Evolutionary conservation across 176 grass and related monocot genomes (phyloP), one percentile per base, ranked within the genome.

Genomic region (Lolium multiflorum): DNA sequence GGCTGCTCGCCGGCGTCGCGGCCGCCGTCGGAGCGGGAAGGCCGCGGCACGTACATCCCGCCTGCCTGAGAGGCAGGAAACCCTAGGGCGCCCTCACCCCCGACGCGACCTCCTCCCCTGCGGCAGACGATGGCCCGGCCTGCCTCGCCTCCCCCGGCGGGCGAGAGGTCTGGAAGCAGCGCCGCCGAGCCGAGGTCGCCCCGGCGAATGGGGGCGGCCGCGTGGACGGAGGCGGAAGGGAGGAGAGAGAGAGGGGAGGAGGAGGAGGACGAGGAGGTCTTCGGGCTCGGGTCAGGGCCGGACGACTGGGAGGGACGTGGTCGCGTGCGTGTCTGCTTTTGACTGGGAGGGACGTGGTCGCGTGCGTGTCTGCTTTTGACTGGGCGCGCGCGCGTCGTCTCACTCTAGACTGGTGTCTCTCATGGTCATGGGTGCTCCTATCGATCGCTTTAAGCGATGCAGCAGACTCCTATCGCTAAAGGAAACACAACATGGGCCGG

Each of bases 41-140:
- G 87, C 68, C 85, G 89, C 54, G 82, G 76, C 75, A 81, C 67
- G 70, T 97, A 92, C 97, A 99, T 99, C 82, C 64, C 84, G 67
- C 48, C 64, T 20, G 73, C 52, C 15, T 60, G 72, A 44, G 84
- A 61, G 76, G 46, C 13, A 82, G 28, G 39, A 54, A 75, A 81
- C 55, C 57, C 79, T 69, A 76, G 78, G 47, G 62, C 46, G 60
- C 59, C 56, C 88, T 81, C 14, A 35, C 24, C 57, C 37, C 63
- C 0, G 50, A 65, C 41, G 22, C 47, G 46, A 49, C 71, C 88
- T 80, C 77, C 79, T 25, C 68, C 66, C 49, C 16, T 16, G n/a
- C 78, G 89, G 89, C 47, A 76, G 46, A 22, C 17, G 54, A 25
- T 13, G 50, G 6, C 37, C 63, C 11, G 4, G 6, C 55, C 16